Percentiles rank a stretch among this genome's conserved stretches.
These are phyloP conservation scores for Beauveria sp. DNA, from an alignment of 2,329 filamentous ascomycete species.

Conservation along the genomic window DNA sequence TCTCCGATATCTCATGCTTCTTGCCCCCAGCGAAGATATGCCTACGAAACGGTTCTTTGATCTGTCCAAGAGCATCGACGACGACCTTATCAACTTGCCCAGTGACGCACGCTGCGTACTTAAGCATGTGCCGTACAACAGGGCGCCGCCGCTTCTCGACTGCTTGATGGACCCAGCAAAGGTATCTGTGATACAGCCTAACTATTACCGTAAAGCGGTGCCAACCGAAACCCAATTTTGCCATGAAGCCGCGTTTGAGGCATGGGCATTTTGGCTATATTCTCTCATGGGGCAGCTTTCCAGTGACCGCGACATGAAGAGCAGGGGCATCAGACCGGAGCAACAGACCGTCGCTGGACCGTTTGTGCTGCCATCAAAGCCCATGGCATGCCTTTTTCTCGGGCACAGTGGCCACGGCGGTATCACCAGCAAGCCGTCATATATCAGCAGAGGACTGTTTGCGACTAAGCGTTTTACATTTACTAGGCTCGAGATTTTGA, in stretches of 20 bases:
- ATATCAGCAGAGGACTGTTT: slow-evolving; percentile 29
- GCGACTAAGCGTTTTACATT: slow-evolving; percentile 27
- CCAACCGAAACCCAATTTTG: slow-evolving; percentile 23
- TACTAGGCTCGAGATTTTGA: slow-evolving; percentile 15
- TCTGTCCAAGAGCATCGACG: slow-evolving; percentile 26
- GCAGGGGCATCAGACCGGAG: slow-evolving; percentile 14
- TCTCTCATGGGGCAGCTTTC: slow-evolving; percentile 31
- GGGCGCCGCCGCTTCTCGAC: slow-evolving; percentile 26
- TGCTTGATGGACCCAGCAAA: slow-evolving; percentile 27
- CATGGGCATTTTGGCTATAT: slow-evolving; percentile 36
- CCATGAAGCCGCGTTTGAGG: slow-evolving; percentile 28
- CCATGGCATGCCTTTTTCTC: slow-evolving; percentile 29
- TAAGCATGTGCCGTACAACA: slow-evolving; percentile 22
- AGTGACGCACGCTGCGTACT: slow-evolving; percentile 26
- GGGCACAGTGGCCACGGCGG: slow-evolving; percentile 29
- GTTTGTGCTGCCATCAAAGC: slow-evolving; percentile 31
- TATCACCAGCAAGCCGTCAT: slow-evolving; percentile 27
- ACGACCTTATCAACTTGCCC: slow-evolving; percentile 26
- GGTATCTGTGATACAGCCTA: slow-evolving; percentile 17
- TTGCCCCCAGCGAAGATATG: slow-evolving; percentile 22
- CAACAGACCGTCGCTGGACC: slow-evolving; percentile 27
- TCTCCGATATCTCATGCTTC: slow-evolving; percentile 27
- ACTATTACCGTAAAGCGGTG: slow-evolving; percentile 24
- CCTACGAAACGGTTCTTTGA: slow-evolving; percentile 18
- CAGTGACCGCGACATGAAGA: slow-evolving; percentile 26